Base-by-base conservation (phyloP, 192 early-diverging fungal genomes). In the Geranomyces michiganensis region DNA sequence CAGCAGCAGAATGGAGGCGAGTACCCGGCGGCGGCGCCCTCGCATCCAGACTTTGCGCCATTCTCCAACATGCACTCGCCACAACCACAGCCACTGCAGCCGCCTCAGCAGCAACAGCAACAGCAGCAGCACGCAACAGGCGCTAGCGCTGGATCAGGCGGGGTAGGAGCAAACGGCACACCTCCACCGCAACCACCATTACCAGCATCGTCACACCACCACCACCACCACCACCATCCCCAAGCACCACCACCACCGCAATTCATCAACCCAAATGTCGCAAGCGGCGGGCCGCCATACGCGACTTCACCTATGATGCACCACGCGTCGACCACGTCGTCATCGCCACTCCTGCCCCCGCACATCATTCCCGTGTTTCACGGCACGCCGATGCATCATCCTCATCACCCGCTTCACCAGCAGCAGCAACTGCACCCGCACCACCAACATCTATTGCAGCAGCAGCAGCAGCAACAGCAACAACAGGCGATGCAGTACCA, bases 391-490 rank as follows among this genome's bases (percentile, higher is more conserved):
- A 41, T 41, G 36, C 51, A n/a, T 7, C 51, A 53, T 26, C 59
- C 4, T 26, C 51, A n/a, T 7, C 51, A 53, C 24, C 51, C 51
- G n/a, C 51, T 5, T 7, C 58, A 29, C 36, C 14, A 9, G 5
- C 62, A 64, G 41, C 62, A 64, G 13, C 62, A 4, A 32, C 58
- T 27, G 27, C 58, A 60, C 58, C 58, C 58, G 27, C 22, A 60
- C 4, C 4, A 8, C 58, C 58, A 19, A 8, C 31, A 60, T 41
- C 36, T 7, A 10, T 10, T 7, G 36, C 51, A 26, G 6, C 51
- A 26, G 10, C 36, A 7, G 36, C 36, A 41, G n/a, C 51, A 26
- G 6, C 58, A 29, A 6, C 14, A 41, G 30, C 62, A 64, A 43
- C 62, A 64, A 19, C 62, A 4, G 31, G 22, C 17, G 10, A 41